Evolutionary conservation across 352 stramenopile species (phyloP).

Genomic region (Thraustochytrium striatum): DNA sequence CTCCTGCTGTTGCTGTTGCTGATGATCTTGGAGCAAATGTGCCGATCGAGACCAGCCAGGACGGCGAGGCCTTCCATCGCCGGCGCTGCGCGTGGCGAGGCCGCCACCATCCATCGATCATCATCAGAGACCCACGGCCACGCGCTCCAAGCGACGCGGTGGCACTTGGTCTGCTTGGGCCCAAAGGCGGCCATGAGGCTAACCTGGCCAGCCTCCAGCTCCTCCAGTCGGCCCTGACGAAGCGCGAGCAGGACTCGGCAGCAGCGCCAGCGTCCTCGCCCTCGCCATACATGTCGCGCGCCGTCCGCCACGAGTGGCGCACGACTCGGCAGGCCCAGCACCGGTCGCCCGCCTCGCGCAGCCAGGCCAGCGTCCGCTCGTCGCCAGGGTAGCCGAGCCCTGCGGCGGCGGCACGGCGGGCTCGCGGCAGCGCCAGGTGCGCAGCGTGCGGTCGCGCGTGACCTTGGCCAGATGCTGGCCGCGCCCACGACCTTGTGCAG

Average conservation of each 20-base stretch:
- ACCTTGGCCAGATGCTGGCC: constrained; percentile 88
- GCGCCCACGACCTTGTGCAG: constrained; percentile 89
- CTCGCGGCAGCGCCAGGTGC: constrained; percentile 80
- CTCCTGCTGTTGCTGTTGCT: too few species aligned
- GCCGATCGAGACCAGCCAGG: too few species aligned
- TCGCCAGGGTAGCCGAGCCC: constrained; percentile 78
- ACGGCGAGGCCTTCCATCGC: too few species aligned
- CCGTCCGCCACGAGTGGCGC: constrained; percentile 83
- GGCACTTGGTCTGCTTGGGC: too few species aligned
- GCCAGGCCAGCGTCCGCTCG: constrained; percentile 76
- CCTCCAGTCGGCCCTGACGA: too few species aligned
- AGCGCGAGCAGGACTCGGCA: too few species aligned
- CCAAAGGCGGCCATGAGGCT: too few species aligned
- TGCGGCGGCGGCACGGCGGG: constrained; percentile 64
- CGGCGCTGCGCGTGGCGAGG: too few species aligned
- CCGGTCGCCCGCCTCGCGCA: constrained; percentile 71
- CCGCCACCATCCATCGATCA: too few species aligned
- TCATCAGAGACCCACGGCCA: neutral
- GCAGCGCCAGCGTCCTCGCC: constrained; percentile 43
- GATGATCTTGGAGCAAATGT: too few species aligned
- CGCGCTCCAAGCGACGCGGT: neutral
- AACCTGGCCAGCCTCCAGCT: neutral
- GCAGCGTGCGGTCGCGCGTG: constrained; percentile 76
- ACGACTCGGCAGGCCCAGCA: constrained; percentile 87
- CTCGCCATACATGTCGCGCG: constrained; percentile 51